Percentiles rank a stretch among this genome's conserved stretches.
Evolutionary conservation across 2,329 filamentous ascomycete genomes (phyloP).

Genomic region (Aspergillus novoparasiticus): DNA sequence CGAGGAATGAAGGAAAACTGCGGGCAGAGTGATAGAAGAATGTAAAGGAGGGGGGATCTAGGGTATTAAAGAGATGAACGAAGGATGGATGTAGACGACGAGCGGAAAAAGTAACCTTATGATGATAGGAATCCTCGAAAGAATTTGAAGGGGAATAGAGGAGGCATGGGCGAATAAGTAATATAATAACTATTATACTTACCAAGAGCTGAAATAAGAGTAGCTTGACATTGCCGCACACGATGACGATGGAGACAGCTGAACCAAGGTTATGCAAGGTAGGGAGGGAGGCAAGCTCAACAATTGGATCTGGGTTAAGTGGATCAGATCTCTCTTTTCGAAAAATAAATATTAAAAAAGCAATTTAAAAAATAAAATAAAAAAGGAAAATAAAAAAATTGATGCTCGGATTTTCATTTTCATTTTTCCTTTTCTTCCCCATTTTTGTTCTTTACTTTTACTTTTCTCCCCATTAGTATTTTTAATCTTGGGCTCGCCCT

Average conservation of each 20-base stretch:
- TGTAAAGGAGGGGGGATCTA: constrained; percentile 3
- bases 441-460: not conserved
- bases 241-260: constrained; percentile 30
- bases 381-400: not conserved
- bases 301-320: constrained; percentile 26
- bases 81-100: not conserved
- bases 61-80: constrained; percentile 7
- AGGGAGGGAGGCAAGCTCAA: constrained; percentile 23
- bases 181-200: constrained; percentile 17
- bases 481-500: constrained; percentile 1
- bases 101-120: not conserved
- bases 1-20: not conserved
- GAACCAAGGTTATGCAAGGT: constrained; percentile 34
- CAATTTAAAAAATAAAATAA: not conserved
- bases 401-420: not conserved
- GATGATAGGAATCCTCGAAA: constrained; percentile 4
- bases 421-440: not conserved
- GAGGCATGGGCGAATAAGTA: constrained; percentile 12
- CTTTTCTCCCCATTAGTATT: not conserved
- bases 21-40: not conserved
- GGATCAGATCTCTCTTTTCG: constrained; percentile 23
- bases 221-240: constrained; percentile 27
- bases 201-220: constrained; percentile 19
- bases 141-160: constrained; percentile 15
- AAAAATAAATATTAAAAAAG: not conserved